Evolutionary conservation across 192 early-diverging fungal species (phyloP).

Genomic region (Spinellus fusiger): DNA sequence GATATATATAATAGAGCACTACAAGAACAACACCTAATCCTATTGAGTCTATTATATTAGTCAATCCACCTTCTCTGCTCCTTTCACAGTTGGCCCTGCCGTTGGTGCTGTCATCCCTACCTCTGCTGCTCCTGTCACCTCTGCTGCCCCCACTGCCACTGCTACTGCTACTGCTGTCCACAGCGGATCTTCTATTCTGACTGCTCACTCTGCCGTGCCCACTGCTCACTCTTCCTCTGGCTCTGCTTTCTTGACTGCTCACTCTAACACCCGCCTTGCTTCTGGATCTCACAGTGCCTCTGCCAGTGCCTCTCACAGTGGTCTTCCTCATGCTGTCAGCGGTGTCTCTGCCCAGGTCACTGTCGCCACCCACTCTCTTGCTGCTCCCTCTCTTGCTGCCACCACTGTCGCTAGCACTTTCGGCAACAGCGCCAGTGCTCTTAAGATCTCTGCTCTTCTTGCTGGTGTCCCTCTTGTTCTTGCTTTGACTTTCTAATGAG

Average conservation of each 20-base stretch:
- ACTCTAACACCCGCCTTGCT: not conserved
- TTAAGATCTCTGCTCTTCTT: not conserved
- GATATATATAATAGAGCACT: not conserved
- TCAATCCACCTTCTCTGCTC: not conserved
- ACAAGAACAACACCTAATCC: not conserved
- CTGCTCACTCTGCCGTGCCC: not conserved
- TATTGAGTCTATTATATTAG: not conserved
- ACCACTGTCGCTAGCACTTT: not conserved
- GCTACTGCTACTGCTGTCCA: not conserved
- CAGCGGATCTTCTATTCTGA: not conserved
- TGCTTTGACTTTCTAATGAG: not conserved
- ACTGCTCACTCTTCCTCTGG: not conserved
- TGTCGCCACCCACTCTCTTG: not conserved
- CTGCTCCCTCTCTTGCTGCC: not conserved
- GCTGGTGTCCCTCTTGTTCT: not conserved
- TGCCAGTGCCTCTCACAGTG: not conserved
- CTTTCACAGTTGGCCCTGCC: not conserved
- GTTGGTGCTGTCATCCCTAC: not conserved
- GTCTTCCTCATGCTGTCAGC: not conserved
- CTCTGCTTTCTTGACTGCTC: not conserved
- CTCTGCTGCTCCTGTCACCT: not conserved
- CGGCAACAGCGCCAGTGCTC: not conserved
- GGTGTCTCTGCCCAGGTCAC: slow-evolving; percentile 6
- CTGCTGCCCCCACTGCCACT: slow-evolving; percentile 1
- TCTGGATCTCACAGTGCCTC: not conserved